Conservation (phyloP, 176 grass and related monocot species). For the Thalia dealbata region DNA sequence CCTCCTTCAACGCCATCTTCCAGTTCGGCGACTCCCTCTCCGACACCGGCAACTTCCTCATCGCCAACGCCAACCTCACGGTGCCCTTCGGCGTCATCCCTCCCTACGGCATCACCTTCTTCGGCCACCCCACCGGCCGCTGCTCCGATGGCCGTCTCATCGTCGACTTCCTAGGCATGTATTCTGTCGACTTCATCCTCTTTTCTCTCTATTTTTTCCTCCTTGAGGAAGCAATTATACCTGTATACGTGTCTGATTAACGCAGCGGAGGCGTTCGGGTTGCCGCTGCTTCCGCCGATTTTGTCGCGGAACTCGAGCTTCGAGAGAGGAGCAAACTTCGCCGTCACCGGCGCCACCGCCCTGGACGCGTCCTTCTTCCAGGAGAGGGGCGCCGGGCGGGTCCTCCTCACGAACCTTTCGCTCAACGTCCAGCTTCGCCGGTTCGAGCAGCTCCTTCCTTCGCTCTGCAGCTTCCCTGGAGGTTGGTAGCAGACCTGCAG, state of each 20-base stretch:
- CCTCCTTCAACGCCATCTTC: constrained; percentile 26
- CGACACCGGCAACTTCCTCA: constrained; percentile 35
- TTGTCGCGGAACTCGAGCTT: constrained; percentile 33
- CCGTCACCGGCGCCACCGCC: constrained; percentile 63
- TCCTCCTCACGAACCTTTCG: constrained; percentile 56
- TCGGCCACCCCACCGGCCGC: constrained; percentile 62
- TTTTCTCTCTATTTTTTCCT: background rate
- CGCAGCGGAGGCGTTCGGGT: constrained; percentile 67
- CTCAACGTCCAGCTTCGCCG: constrained; percentile 56
- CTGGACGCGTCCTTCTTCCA: constrained; percentile 69
- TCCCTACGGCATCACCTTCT: constrained; percentile 93
- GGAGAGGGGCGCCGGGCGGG: constrained; percentile 34
- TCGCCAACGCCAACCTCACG: background rate
- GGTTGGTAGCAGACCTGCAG: too few relatives aligned
- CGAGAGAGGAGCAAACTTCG: constrained; percentile 72
- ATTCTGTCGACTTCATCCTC: background rate
- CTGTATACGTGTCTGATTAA: background rate
- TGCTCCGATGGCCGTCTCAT: constrained; percentile 82
- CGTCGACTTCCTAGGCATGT: constrained; percentile 68
- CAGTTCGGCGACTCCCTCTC: constrained; percentile 35
- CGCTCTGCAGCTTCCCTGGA: constrained; percentile 48
- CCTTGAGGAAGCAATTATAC: too few relatives aligned
- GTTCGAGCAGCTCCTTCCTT: constrained; percentile 71
- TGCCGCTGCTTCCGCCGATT: constrained; percentile 63
- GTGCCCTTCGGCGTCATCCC: background rate